Percentiles rank a stretch among this genome's conserved stretches.
These are phyloP conservation scores for Oryza officinalis DNA, from an alignment of 176 grass and related monocot species.

Conservation along the genomic window DNA sequence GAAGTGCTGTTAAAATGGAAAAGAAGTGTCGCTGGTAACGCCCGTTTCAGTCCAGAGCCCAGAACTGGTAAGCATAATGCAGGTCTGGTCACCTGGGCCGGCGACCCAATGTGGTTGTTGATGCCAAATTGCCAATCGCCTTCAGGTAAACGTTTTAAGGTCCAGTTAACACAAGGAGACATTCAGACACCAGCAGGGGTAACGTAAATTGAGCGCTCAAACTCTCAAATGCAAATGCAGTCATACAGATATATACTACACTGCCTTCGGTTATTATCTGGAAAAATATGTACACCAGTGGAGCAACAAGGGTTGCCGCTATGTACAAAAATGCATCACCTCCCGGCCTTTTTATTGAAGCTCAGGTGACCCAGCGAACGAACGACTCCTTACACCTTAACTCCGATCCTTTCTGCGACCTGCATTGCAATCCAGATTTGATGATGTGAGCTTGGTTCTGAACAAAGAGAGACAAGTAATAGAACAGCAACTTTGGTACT, in stretches of 20 bases:
- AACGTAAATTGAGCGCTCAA: neutral
- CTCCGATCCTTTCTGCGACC: constrained; percentile 59
- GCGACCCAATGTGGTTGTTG: no score
- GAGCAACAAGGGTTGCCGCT: constrained; percentile 35
- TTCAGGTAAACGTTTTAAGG: no score
- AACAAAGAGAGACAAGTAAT: neutral
- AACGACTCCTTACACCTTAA: constrained; percentile 21
- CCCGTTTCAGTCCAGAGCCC: no score
- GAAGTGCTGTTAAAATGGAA: no score
- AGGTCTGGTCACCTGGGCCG: no score
- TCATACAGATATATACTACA: neutral
- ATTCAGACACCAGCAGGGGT: neutral
- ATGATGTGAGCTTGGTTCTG: neutral
- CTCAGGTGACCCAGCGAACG: neutral
- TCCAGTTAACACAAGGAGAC: neutral
- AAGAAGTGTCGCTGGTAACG: no score
- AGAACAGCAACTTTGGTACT: neutral
- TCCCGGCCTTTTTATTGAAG: constrained; percentile 10
- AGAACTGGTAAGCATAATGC: neutral
- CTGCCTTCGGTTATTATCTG: constrained; percentile 5
- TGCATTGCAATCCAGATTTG: neutral
- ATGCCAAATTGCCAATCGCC: no score
- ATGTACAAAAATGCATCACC: constrained; percentile 22
- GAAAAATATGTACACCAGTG: constrained; percentile 47
- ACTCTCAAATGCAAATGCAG: neutral